These are phyloP conservation scores for Calonectria fujianensis DNA, from an alignment of 2,329 filamentous ascomycete genomes.

Conservation along the genomic window DNA sequence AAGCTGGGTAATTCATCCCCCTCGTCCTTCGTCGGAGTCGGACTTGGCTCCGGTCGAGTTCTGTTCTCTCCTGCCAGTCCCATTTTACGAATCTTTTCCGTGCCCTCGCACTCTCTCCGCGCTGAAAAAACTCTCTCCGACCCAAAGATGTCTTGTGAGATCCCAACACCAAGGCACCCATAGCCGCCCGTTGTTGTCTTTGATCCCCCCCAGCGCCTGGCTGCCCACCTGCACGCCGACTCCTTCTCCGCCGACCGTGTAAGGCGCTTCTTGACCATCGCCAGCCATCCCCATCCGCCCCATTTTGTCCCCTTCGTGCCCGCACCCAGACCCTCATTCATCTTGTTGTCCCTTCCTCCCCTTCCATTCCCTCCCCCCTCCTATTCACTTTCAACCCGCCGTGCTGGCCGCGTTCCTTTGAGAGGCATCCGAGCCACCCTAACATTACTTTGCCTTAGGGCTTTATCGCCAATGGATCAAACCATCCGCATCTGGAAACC, in stretches of 20 bases:
- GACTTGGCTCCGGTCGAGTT: conserved; percentile 57
- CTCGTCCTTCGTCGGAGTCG: conserved; percentile 56
- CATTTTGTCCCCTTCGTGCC: conserved; percentile 34
- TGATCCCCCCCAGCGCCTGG: conserved; percentile 35
- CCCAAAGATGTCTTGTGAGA: conserved; percentile 49
- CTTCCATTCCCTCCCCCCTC: conserved; percentile 44
- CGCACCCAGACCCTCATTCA: conserved; percentile 42
- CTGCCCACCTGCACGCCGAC: conserved; percentile 40
- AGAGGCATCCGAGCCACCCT: conserved; percentile 43
- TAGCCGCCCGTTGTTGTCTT: conserved; percentile 48
- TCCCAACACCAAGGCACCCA: conserved; percentile 47
- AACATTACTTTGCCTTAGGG: conserved; percentile 35
- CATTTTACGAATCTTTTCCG: conserved; percentile 56
- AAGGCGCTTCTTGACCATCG: conserved; percentile 44
- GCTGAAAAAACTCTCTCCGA: conserved; percentile 51
- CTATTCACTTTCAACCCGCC: conserved; percentile 45
- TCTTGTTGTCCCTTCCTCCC: conserved; percentile 45
- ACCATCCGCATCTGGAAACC: conserved; percentile 42
- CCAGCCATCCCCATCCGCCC: conserved; percentile 48
- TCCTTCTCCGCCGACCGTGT: conserved; percentile 39
- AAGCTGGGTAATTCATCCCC: conserved; percentile 51
- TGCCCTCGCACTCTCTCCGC: conserved; percentile 52
- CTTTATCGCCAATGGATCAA: conserved; percentile 50
- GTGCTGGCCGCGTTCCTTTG: conserved; percentile 40
- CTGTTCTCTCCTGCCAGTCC: conserved; percentile 56